Evolutionary conservation across 257 asterid species (phyloP), one percentile per base, ranked within the genome.

Genomic region (Lycium barbarum): DNA sequence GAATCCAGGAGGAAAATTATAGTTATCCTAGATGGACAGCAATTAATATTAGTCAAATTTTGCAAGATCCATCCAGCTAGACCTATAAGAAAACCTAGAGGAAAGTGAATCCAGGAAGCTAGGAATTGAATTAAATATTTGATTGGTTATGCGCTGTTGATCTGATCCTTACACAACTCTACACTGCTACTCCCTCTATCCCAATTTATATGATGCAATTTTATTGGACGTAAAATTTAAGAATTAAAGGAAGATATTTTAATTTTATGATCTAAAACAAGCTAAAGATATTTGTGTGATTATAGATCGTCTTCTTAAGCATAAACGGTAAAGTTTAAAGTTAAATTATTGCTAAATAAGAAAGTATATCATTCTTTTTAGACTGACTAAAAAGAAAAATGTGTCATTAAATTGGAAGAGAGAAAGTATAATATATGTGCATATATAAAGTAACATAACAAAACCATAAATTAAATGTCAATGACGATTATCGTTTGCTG

Each of bases 1-100:
- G 22, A 68, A 68, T 68, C 20, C 51, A 68, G 36, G 76, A 36
- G 18, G 51, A n/a, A n/a, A 68, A 67, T 67, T 57, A 58, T 63
- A 63, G 18, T 63, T 40, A 63, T 63, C 17, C 8, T 63, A 0
- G 13, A 71, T 40, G 6, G 55, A 43, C 10, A 45, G 45, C 43
- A 45, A 65, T 33, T 67, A 67, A 9, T 26, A 6, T 51, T 7
- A 22, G 82, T 51, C 81, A 74, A 51, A 7, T 14, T 14, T 49
- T 26, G 12, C 45, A 51, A 49, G n/a, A 45, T 5, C 17, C 59
- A 74, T 3, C 45, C 22, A 74, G 22, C 35, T 71, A 71, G 54
- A 70, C 53, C 54, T 38, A 70, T 35, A 43, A 43, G 40, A 20
- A 49, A 20, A 74, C 22, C 38, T 45, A 73, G 59, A 11, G 38